Conservation (phyloP, 163 green algal species). For the Scenedesmus sp. region DNA sequence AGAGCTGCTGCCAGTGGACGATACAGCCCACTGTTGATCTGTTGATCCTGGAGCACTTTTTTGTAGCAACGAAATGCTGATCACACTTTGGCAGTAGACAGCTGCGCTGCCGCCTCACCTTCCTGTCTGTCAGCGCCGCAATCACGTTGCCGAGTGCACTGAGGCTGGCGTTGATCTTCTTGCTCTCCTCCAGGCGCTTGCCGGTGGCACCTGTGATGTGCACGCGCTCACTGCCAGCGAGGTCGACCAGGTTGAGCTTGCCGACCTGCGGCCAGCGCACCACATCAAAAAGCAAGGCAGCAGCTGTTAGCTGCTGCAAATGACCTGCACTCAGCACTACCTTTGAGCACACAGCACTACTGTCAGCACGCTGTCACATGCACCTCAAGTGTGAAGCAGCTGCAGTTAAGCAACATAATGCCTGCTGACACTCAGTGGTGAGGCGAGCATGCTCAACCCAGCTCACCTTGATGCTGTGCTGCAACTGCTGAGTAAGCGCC, state of each 20-base stretch:
- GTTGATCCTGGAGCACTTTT: too few species aligned
- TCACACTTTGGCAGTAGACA: too few species aligned
- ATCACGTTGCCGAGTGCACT: slow-evolving; percentile 98
- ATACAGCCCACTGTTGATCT: too few species aligned
- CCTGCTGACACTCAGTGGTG: neutral
- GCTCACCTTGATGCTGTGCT: slow-evolving; percentile 72
- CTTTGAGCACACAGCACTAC: neutral
- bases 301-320: neutral
- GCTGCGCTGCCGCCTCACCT: slow-evolving; percentile 27
- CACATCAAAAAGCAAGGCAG: neutral
- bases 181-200: slow-evolving; percentile 96
- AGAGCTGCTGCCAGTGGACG: too few species aligned
- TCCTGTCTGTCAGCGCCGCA: slow-evolving; percentile 89
- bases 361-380: too few species aligned
- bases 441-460: neutral
- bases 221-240: slow-evolving; percentile 95
- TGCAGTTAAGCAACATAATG: neutral
- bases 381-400: too few species aligned
- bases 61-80: too few species aligned
- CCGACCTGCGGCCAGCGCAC: slow-evolving; percentile 76
- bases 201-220: slow-evolving; percentile 93
- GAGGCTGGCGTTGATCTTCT: slow-evolving; percentile 98
- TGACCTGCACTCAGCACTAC: neutral
- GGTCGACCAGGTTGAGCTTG: slow-evolving; percentile 98
- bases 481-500: slow-evolving; percentile 49